Conservation (phyloP, 1,284 basidiomycete genomes). For the Fereydounia khargensis region DNA sequence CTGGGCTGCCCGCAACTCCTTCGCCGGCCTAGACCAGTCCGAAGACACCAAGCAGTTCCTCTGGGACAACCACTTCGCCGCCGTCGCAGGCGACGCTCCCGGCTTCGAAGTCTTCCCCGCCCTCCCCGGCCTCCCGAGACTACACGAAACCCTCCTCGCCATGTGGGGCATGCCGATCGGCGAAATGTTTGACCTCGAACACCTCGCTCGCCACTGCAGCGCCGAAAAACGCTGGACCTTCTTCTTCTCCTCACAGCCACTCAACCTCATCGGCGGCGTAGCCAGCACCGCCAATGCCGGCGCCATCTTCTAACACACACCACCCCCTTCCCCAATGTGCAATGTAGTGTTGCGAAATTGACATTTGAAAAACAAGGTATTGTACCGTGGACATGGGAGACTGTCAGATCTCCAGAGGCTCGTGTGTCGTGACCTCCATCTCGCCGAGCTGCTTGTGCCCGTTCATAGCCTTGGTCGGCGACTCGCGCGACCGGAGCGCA, state of each 20-base stretch:
- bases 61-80: slow-evolving; percentile 76
- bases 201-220: slow-evolving; percentile 53
- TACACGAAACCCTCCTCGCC: slow-evolving; percentile 44
- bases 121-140: slow-evolving; percentile 11
- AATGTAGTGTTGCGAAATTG: no score
- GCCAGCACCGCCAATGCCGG: slow-evolving; percentile 60
- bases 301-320: slow-evolving; percentile 40
- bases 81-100: slow-evolving; percentile 72
- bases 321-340: no score
- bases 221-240: slow-evolving; percentile 57
- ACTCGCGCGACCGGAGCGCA: slow-evolving; percentile 27
- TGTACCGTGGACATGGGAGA: no score
- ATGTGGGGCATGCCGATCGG: slow-evolving; percentile 58
- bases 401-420: slow-evolving; percentile 32
- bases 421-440: slow-evolving; percentile 26
- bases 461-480: slow-evolving; percentile 2
- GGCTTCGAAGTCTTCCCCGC: slow-evolving; percentile 66
- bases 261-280: slow-evolving; percentile 59
- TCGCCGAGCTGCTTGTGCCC: slow-evolving; percentile 1
- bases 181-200: slow-evolving; percentile 60
- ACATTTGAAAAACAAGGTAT: no score
- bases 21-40: slow-evolving; percentile 44
- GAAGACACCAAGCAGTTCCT: slow-evolving; percentile 47
- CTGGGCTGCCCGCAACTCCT: slow-evolving; percentile 54
- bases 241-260: slow-evolving; percentile 58